These are phyloP conservation scores for Penicillium maclennaniae DNA, from an alignment of 495 filamentous ascomycete species.

Conservation along the genomic window DNA sequence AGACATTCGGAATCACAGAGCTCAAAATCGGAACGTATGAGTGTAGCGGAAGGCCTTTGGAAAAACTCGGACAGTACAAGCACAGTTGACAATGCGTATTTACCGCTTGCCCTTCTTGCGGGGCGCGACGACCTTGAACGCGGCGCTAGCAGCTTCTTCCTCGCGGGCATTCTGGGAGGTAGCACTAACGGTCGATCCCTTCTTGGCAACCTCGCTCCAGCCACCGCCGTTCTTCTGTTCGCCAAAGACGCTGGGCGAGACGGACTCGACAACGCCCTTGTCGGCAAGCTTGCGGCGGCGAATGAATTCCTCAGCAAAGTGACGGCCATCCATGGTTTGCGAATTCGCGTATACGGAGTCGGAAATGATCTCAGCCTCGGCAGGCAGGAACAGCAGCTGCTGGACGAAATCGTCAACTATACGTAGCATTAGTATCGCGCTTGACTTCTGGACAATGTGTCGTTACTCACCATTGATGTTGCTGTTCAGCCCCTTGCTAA, in stretches of 20 bases:
- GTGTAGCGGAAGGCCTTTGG: background rate
- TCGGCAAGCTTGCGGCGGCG: conserved; percentile 88
- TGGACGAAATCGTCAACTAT: conserved; percentile 79
- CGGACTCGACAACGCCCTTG: conserved; percentile 69
- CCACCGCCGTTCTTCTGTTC: conserved; percentile 57
- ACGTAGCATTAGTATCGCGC: conserved; percentile 14
- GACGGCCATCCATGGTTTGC: conserved; percentile 81
- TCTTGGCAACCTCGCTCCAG: conserved; percentile 98
- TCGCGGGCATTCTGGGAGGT: conserved; percentile 43
- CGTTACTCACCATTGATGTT: conserved; percentile 54
- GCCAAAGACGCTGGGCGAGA: conserved; percentile 40
- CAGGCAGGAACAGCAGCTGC: conserved; percentile 67
- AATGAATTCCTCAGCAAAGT: conserved; percentile 92
- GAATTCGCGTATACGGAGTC: conserved; percentile 85
- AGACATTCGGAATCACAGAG: background rate
- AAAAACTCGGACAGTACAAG: background rate
- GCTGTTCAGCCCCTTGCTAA: conserved; percentile 58
- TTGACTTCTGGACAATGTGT: background rate
- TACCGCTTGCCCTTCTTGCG: conserved; percentile 91
- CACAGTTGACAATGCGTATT: conserved; percentile 10
- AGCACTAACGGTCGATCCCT: conserved; percentile 46
- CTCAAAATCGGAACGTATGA: background rate
- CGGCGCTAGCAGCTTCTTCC: conserved; percentile 52
- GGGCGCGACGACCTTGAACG: conserved; percentile 83
- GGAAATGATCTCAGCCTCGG: conserved; percentile 74